These are phyloP conservation scores for Simplicillium aogashimaense DNA, from an alignment of 2,329 filamentous ascomycete genomes.

Conservation along the genomic window DNA sequence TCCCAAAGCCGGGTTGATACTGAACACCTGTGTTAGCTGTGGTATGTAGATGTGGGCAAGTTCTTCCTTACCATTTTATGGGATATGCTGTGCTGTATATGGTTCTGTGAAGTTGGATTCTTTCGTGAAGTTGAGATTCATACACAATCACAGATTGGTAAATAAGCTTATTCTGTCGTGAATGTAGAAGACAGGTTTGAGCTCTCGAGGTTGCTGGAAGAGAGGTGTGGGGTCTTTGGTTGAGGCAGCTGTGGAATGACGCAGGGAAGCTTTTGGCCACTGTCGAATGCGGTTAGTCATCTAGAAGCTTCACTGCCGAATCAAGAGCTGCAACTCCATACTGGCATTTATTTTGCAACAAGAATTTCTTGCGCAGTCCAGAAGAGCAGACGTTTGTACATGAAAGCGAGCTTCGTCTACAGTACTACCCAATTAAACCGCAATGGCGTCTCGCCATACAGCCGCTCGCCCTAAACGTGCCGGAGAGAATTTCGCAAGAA, in stretches of 20 bases:
- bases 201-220: background rate
- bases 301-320: background rate
- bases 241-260: conserved; percentile 23
- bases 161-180: too few species aligned
- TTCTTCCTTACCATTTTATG: conserved; percentile 1
- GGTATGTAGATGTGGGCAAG: background rate
- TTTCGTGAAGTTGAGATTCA: conserved; percentile 4
- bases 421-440: background rate
- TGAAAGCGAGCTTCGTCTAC: background rate
- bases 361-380: background rate
- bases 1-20: conserved; percentile 27
- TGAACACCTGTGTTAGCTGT: conserved; percentile 6
- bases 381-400: background rate
- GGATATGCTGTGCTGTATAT: background rate
- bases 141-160: background rate
- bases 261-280: conserved; percentile 11
- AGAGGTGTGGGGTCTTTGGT: background rate
- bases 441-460: conserved; percentile 48
- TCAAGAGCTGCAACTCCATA: too few species aligned
- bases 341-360: too few species aligned
- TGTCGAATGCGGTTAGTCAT: background rate
- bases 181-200: too few species aligned
- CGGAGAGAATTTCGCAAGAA: conserved; percentile 70
- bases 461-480: conserved; percentile 74
- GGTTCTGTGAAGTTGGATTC: background rate